A percentile compares a stretch with the other conserved stretches of the same genome.
Conservation (phyloP, 345 rosid genomes). For the Populus alba region DNA sequence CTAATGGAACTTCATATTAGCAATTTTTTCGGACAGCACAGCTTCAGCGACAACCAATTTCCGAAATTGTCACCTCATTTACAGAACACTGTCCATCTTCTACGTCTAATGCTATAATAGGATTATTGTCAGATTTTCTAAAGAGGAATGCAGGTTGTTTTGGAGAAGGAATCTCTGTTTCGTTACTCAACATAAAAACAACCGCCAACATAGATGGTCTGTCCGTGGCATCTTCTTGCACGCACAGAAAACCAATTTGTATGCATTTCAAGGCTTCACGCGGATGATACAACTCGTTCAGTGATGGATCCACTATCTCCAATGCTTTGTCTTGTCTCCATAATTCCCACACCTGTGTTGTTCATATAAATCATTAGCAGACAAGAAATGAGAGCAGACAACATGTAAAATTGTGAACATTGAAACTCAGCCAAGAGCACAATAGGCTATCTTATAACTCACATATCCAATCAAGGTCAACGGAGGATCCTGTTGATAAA, state of each 20-base stretch:
- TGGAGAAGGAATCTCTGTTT: not conserved
- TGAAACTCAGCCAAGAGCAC: not conserved
- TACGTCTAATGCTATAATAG: no score
- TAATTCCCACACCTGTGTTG: not conserved
- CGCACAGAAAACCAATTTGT: slow-evolving; percentile 5
- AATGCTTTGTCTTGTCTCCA: not conserved
- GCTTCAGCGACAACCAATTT: not conserved
- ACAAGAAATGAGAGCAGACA: not conserved
- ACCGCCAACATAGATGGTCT: slow-evolving; percentile 7
- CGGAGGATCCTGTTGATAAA: not conserved
- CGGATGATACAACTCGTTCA: not conserved
- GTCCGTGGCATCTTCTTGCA: not conserved
- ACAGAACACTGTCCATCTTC: not conserved
- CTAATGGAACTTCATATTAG: no score
- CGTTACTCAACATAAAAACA: not conserved
- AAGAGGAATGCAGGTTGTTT: not conserved
- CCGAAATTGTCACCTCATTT: not conserved
- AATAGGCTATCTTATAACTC: not conserved
- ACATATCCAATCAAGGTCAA: slow-evolving; percentile 17
- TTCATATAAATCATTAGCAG: not conserved
- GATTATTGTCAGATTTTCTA: not conserved
- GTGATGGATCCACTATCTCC: slow-evolving; percentile 4
- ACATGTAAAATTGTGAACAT: not conserved
- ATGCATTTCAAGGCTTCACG: slow-evolving; percentile 3
- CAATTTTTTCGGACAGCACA: not conserved